phyloP scores from a whole-genome alignment of 2,329 filamentous ascomycete species.

The Aspergillus sp. region DNA sequence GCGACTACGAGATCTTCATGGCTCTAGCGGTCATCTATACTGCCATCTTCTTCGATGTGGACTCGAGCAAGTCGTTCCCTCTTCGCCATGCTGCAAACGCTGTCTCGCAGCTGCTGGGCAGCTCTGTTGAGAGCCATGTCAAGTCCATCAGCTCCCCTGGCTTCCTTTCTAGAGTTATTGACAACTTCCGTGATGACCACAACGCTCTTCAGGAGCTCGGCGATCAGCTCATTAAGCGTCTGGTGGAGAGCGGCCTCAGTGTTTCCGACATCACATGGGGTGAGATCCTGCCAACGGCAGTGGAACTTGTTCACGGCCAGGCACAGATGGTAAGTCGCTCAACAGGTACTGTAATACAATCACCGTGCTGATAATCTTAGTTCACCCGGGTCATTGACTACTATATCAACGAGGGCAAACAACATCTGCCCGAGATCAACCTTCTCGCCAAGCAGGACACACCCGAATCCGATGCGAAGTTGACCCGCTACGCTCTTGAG shows the following conservation, averaged over 20 bases:
- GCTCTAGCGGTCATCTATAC: conserved; percentile 69
- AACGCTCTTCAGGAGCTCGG: conserved; percentile 68
- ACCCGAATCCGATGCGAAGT: conserved; percentile 62
- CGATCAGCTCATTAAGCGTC: conserved; percentile 64
- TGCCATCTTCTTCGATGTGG: conserved; percentile 68
- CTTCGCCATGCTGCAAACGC: conserved; percentile 63
- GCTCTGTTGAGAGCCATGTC: conserved; percentile 67
- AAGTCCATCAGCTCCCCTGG: conserved; percentile 63
- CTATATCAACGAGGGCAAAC: conserved; percentile 65
- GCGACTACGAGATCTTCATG: conserved; percentile 62
- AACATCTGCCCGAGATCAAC: conserved; percentile 65
- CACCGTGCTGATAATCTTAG: conserved; percentile 36
- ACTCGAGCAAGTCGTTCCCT: conserved; percentile 69
- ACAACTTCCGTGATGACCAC: conserved; percentile 55
- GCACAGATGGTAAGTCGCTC: conserved; percentile 62
- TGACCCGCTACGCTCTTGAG: conserved; percentile 74
- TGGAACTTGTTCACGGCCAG: conserved; percentile 71
- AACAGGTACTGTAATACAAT: conserved; percentile 21
- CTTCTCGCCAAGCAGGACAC: conserved; percentile 61
- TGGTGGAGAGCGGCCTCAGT: conserved; percentile 67
- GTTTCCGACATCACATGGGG: conserved; percentile 71
- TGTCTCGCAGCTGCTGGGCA: conserved; percentile 63
- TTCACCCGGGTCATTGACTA: conserved; percentile 76
- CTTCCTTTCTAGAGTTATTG: conserved; percentile 58
- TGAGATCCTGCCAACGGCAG: conserved; percentile 70